These are phyloP conservation scores for Mycena haematopus DNA, from an alignment of 768 basidiomycete species.

Conservation along the genomic window DNA sequence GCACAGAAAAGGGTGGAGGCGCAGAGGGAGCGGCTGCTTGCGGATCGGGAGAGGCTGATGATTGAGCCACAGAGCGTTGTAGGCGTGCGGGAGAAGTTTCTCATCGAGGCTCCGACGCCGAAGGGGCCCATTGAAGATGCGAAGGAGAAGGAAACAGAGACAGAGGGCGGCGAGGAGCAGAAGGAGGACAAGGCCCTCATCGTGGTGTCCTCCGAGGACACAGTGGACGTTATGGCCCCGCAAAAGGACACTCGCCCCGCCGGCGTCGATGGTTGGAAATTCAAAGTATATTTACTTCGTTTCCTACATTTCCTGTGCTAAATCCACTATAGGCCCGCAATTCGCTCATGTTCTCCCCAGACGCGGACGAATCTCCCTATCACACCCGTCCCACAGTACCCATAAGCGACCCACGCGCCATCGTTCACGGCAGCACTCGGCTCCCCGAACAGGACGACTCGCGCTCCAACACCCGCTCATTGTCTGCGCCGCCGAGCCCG, in stretches of 20 bases:
- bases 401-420: constrained; percentile 58
- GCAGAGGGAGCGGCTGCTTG: constrained; percentile 68
- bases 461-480: constrained; percentile 44
- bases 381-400: constrained; percentile 45
- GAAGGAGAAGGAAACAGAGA: constrained; percentile 34
- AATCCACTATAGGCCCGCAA: constrained; percentile 74
- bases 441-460: constrained; percentile 73
- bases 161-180: constrained; percentile 36
- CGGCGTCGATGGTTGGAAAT: constrained; percentile 82
- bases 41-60: constrained; percentile 71
- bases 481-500: constrained; percentile 82
- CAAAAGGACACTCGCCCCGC: constrained; percentile 75
- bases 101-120: constrained; percentile 64
- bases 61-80: constrained; percentile 68
- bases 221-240: constrained; percentile 81
- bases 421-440: constrained; percentile 84
- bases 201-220: constrained; percentile 3
- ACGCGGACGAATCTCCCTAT: constrained; percentile 86
- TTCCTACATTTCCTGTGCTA: neutral
- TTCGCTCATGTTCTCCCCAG: constrained; percentile 93
- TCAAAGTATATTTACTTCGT: constrained; percentile 59
- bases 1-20: constrained; percentile 83
- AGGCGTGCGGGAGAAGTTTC: constrained; percentile 72
- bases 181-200: constrained; percentile 26
- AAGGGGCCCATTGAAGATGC: constrained; percentile 59